phyloP scores from a whole-genome alignment of 2,329 filamentous ascomycete species.

The Hortaea werneckii region DNA sequence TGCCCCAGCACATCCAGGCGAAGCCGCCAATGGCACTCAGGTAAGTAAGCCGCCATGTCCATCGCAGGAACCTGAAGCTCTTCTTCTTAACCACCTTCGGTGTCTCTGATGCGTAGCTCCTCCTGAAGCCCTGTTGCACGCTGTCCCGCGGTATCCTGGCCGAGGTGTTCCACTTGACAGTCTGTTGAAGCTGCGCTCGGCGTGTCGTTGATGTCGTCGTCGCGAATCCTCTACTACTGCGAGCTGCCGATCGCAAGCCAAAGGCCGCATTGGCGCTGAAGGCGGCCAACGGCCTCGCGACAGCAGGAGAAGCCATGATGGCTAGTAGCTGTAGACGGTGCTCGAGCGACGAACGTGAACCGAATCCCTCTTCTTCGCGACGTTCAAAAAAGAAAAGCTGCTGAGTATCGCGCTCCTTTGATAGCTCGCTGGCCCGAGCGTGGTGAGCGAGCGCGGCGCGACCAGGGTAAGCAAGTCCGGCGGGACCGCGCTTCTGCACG shows the following conservation, averaged over 20 bases:
- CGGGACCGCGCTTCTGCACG: no score
- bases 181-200: constrained; percentile 8
- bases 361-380: no score
- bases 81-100: constrained; percentile 38
- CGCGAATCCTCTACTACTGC: constrained; percentile 9
- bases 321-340: background rate
- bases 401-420: background rate
- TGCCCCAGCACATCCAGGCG: constrained; percentile 65
- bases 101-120: constrained; percentile 21
- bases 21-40: constrained; percentile 60
- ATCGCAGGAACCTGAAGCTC: constrained; percentile 59
- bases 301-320: background rate
- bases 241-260: constrained; percentile 16
- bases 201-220: background rate
- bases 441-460: no score
- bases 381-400: background rate
- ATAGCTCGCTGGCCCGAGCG: no score
- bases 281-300: background rate
- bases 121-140: constrained; percentile 16
- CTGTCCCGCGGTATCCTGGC: constrained; percentile 3
- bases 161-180: background rate
- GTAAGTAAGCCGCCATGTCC: constrained; percentile 75
- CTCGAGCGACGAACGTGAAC: no score
- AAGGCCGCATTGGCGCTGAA: constrained; percentile 10
- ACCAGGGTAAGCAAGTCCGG: no score